Conservation (phyloP, 2,329 filamentous ascomycete species). For the Drechslerella stenobrocha region DNA sequence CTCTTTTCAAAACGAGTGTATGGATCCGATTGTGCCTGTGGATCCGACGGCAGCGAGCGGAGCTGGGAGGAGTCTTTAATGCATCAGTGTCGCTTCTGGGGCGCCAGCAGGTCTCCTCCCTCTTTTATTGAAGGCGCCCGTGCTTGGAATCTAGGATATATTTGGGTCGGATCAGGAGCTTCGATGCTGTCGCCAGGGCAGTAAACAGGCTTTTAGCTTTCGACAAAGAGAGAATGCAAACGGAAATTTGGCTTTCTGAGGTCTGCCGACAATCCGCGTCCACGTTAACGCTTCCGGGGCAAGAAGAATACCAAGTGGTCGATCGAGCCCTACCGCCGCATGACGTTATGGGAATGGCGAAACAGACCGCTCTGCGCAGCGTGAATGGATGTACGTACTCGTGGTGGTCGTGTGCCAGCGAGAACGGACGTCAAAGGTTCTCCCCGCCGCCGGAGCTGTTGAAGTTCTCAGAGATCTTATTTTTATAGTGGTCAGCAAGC, state of each 20-base stretch:
- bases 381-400: too few relatives aligned
- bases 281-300: background rate
- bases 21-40: conserved; percentile 1
- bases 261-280: background rate
- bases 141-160: conserved; percentile 4
- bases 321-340: background rate
- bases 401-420: too few relatives aligned
- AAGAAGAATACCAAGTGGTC: background rate
- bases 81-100: background rate
- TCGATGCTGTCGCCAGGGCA: conserved; percentile 8
- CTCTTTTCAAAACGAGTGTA: conserved; percentile 36
- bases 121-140: background rate
- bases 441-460: too few relatives aligned
- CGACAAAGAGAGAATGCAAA: conserved; percentile 23
- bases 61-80: background rate
- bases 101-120: background rate
- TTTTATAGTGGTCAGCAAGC: background rate
- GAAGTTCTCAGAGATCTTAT: too few relatives aligned
- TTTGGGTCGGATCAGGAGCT: background rate
- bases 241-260: background rate
- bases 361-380: too few relatives aligned
- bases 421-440: too few relatives aligned
- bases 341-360: background rate
- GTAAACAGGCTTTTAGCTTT: conserved; percentile 11
- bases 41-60: conserved; percentile 5